Base-by-base conservation (phyloP, 345 rosid genomes). In the Gossypium sturtianum region DNA sequence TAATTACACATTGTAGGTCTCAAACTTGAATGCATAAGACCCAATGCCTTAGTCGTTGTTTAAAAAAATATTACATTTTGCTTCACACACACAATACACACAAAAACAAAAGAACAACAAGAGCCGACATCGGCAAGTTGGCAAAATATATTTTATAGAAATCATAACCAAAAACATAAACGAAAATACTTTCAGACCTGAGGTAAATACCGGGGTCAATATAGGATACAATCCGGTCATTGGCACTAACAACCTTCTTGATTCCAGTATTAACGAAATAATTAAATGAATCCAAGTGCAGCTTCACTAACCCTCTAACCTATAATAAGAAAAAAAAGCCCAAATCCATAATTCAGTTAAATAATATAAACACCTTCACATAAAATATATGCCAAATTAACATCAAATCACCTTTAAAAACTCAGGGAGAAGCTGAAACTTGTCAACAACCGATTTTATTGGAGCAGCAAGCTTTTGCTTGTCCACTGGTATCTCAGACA, bases 301-400 rank as follows among this genome's bases (percentile, higher is more conserved):
- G 97, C 89, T 91, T 94, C 89, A 94, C 98, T 70, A 92, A 81
- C 68, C 98, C 98, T 81, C 95, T 85, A 57, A 88, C 90, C 98
- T 94, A 58, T 0, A 19, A 10, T 23, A 61, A 43, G 2, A 34
- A 13, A 47, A 9, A 6, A 64, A 7, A 23, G 7, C 22, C 22
- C 23, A 34, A 7, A 58, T n/a, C n/a, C 49, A 34, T n/a, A 34
- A 12, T 12, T 52, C 19, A n/a, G 48, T 49, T 52, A 43, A 19
- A 29, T 68, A 72, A 54, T 0, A 19, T 13, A 29, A 59, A 22
- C 19, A 15, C 1, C 0, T 62, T 53, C 0, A 29, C 16, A 51
- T 0, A 8, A 58, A 44, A 27, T 11, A 65, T 2, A 75, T 5
- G 2, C 38, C 12, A 61, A 5, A 45, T 1, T 64, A 61, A 8